Base-by-base conservation (phyloP, 225 moss, liverwort and hornwort genomes). In the Sphagnum tenellum region DNA sequence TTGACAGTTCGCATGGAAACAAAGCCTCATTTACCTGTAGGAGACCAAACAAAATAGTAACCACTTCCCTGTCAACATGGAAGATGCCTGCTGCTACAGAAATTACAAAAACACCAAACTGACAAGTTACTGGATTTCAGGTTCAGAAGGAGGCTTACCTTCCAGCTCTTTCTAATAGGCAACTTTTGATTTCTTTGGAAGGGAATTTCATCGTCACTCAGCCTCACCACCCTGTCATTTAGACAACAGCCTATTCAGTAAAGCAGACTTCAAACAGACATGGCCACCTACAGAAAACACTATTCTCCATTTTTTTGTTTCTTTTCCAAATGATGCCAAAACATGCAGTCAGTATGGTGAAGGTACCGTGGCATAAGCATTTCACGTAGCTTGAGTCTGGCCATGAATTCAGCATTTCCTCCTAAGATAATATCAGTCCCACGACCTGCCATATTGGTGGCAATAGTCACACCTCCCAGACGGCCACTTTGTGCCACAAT, bases 401-500 rank as follows among this genome's bases (percentile, higher is more conserved):
- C 95, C 95, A 95, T 95, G 66, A 95, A 95, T 64, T 92, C 89
- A 51, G 92, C 67, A 67, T 96, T 96, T 74, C 95, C 95, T 70
- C 95, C 95, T 57, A 96, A 63, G 57, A 96, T 96, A 56, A 92
- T 96, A 66, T 96, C 95, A 49, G 95, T 96, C 77, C 95, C 95
- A 76, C 92, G 89, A 69, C 95, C 95, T 63, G 95, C 95, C 95
- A 96, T 96, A 66, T 96, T 96, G 49, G 95, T 96, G 13, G 95
- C 92, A 66, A 96, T 96, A 5, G 95, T 96, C 68, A 92, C 89
- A 48, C 88, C 88, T 69, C 92, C 92, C 58, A 84, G 80, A 59
- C 95, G 86, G 12, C 95, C 95, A 77, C 92, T 92, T 70, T 96
- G 95, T 45, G 95, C 95, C 62, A 96, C 89, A 67, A 96, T 96